A percentile compares a stretch with the other conserved stretches of the same genome.
Evolutionary conservation across 2,329 filamentous ascomycete genomes (phyloP).

Genomic region (Aureobasidium sp.): DNA sequence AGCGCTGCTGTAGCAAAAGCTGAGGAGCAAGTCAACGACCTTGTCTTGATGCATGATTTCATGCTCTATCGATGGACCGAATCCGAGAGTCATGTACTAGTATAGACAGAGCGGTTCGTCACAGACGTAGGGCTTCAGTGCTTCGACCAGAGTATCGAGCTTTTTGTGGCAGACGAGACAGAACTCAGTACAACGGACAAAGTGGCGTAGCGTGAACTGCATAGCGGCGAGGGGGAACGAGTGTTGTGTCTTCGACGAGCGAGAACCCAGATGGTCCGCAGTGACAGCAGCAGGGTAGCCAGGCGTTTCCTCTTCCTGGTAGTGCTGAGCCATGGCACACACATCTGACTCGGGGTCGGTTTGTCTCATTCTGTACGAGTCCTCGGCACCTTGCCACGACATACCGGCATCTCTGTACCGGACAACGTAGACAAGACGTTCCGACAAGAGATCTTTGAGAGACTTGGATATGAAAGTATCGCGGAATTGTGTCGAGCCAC

Average conservation of each 20-base stretch:
- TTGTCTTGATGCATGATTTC: conserved; percentile 71
- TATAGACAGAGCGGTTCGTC: conserved; percentile 67
- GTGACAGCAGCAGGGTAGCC: conserved; percentile 38
- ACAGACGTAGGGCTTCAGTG: conserved; percentile 70
- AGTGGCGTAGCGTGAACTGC: conserved; percentile 69
- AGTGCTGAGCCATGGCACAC: conserved; percentile 31
- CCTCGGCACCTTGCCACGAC: conserved; percentile 63
- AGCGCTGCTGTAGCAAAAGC: conserved; percentile 65
- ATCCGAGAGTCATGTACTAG: conserved; percentile 76
- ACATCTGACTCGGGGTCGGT: conserved; percentile 23
- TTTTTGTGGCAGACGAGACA: conserved; percentile 76
- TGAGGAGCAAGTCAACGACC: conserved; percentile 77
- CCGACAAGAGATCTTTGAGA: conserved; percentile 59
- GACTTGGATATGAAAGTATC: conserved; percentile 64
- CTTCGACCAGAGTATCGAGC: conserved; percentile 55
- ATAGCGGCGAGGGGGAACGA: conserved; percentile 54
- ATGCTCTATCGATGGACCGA: conserved; percentile 77
- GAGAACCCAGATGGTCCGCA: conserved; percentile 36
- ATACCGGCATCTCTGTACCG: conserved; percentile 48
- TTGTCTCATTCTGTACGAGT: conserved; percentile 42
- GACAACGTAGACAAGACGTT: conserved; percentile 50
- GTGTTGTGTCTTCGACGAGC: conserved; percentile 19
- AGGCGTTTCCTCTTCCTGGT: conserved; percentile 25
- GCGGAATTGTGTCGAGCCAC: conserved; percentile 29
- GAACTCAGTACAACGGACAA: conserved; percentile 75